Evolutionary conservation across 2,329 filamentous ascomycete species (phyloP).

Genomic region (Polychaeton citri): DNA sequence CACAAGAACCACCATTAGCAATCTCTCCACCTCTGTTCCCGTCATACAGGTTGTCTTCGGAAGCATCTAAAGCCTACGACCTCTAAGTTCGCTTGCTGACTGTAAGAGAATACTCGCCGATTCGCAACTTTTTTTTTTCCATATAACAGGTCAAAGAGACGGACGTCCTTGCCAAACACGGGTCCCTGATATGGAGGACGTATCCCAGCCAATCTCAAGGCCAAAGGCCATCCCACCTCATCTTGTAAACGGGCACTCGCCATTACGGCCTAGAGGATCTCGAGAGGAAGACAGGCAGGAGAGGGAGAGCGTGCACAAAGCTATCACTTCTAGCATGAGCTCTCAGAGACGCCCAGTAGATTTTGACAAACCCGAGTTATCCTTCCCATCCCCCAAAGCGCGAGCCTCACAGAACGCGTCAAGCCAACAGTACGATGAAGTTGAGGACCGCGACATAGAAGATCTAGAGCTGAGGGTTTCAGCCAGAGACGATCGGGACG

Average conservation of each 20-base stretch:
- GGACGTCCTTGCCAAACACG: too few species aligned
- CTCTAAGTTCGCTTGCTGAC: too few species aligned
- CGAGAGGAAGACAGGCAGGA: slow-evolving; percentile 37
- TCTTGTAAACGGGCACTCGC: slow-evolving; percentile 42
- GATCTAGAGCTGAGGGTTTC: slow-evolving; percentile 10
- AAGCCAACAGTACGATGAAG: slow-evolving; percentile 18
- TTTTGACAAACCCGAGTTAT: slow-evolving; percentile 21
- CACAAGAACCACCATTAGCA: too few species aligned
- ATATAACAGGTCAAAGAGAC: too few species aligned
- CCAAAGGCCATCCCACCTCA: slow-evolving; percentile 42
- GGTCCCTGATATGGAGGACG: slow-evolving; percentile 27
- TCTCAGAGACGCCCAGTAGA: slow-evolving; percentile 32
- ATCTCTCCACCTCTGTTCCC: too few species aligned
- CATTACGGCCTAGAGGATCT: slow-evolving; percentile 31
- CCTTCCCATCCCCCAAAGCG: slow-evolving; percentile 3
- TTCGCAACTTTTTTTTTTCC: too few species aligned
- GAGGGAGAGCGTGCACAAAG: slow-evolving; percentile 43
- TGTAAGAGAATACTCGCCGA: too few species aligned
- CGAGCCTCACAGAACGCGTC: slow-evolving; percentile 2
- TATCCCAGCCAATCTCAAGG: slow-evolving; percentile 22
- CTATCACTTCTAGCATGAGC: slow-evolving; percentile 45
- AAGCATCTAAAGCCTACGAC: too few species aligned
- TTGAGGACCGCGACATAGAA: slow-evolving; percentile 32
- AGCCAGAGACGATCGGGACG: slow-evolving; percentile 40
- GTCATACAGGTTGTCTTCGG: too few species aligned